Evolutionary conservation across 495 filamentous ascomycete genomes (phyloP).

Genomic region (Chaetomium tenue): DNA sequence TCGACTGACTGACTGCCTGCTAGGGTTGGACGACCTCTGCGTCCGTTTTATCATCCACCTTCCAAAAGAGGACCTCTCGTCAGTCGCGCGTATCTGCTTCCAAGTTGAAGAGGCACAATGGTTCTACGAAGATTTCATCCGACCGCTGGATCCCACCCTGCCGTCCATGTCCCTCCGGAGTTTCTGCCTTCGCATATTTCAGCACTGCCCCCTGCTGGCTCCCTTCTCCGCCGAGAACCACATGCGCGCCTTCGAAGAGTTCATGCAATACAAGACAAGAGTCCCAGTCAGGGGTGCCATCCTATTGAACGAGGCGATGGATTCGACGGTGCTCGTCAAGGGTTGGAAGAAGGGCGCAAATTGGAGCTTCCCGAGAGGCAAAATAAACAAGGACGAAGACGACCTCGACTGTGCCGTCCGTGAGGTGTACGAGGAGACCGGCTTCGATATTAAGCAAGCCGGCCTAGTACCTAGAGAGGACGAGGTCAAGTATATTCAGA

Average conservation of each 20-base stretch:
- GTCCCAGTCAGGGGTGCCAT: constrained; percentile 94
- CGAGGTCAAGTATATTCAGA: constrained; percentile 74
- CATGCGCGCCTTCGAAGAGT: constrained; percentile 78
- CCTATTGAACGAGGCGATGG: constrained; percentile 86
- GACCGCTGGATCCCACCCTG: constrained; percentile 77
- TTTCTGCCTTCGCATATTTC: constrained; percentile 86
- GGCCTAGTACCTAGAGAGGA: constrained; percentile 67
- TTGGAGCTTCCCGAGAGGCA: constrained; percentile 95
- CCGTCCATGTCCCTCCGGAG: constrained; percentile 78
- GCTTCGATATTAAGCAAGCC: constrained; percentile 72
- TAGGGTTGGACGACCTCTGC: constrained; percentile 93
- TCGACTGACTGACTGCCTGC: constrained; percentile 18
- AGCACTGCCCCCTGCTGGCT: constrained; percentile 85
- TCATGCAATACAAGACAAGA: constrained; percentile 87
- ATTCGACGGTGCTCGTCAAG: constrained; percentile 86
- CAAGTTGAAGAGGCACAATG: constrained; percentile 99
- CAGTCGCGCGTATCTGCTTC: constrained; percentile 91
- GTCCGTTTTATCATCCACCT: constrained; percentile 96
- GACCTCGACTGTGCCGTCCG: constrained; percentile 89
- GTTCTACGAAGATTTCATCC: constrained; percentile 99
- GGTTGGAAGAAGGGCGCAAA: constrained; percentile 95
- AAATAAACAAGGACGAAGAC: constrained; percentile 94
- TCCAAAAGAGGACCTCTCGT: constrained; percentile 82
- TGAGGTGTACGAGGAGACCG: constrained; percentile 95
- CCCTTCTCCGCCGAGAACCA: constrained; percentile 74